phyloP scores from a whole-genome alignment of 805 yeast species.

The Starmerella sirachaensis region DNA sequence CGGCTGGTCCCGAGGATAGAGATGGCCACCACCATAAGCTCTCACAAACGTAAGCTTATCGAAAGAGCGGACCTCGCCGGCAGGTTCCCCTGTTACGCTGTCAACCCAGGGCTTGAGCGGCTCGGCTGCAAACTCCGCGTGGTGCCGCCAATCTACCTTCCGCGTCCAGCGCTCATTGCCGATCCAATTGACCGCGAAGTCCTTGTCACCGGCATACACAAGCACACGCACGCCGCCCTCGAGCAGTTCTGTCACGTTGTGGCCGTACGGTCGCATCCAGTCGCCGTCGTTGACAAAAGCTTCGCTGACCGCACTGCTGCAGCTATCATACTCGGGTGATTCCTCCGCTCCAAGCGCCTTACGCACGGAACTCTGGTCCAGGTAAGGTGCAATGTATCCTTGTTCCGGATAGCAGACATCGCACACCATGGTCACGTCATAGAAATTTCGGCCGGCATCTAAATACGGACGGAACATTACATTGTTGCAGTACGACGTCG shows the following conservation, averaged over 20 bases:
- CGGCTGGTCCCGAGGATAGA: conserved; percentile 93
- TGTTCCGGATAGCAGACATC: conserved; percentile 65
- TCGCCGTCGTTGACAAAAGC: conserved; percentile 83
- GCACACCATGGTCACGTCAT: conserved; percentile 80
- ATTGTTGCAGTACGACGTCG: conserved; percentile 73
- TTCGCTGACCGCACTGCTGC: conserved; percentile 59
- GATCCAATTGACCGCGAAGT: conserved; percentile 90
- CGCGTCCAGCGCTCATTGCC: conserved; percentile 85
- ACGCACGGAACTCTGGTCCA: conserved; percentile 68
- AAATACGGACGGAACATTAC: conserved; percentile 65
- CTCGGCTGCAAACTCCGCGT: conserved; percentile 39
- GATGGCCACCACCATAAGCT: conserved; percentile 83
- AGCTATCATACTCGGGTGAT: conserved; percentile 36
- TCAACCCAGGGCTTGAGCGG: conserved; percentile 28
- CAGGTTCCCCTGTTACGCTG: conserved; percentile 34
- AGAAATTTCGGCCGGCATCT: conserved; percentile 80
- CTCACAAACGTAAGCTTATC: conserved; percentile 68
- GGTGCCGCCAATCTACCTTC: conserved; percentile 50
- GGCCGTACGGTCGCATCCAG: conserved; percentile 83
- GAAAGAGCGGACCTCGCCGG: conserved; percentile 62
- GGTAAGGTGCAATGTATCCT: conserved; percentile 61
- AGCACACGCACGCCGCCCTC: conserved; percentile 67
- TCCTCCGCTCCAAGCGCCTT: conserved; percentile 86
- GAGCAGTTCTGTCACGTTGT: conserved; percentile 52
- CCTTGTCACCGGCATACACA: conserved; percentile 92